A percentile compares a stretch with the other conserved stretches of the same genome.
These are phyloP conservation scores for Suhomyces terraborum DNA, from an alignment of 1,139 yeast species.

Conservation along the genomic window DNA sequence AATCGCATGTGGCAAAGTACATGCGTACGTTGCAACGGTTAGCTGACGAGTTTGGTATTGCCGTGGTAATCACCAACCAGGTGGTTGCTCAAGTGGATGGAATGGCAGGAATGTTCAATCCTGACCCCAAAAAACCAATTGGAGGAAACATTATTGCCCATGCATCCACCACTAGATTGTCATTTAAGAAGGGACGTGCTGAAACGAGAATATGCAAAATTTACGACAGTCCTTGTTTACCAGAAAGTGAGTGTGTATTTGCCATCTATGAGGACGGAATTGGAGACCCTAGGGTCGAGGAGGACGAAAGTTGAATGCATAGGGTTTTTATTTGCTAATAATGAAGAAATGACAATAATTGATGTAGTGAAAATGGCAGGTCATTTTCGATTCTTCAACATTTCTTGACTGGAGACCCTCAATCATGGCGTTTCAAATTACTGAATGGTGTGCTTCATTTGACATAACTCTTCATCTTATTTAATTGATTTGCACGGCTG, in stretches of 20 bases:
- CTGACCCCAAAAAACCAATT: constrained; percentile 98
- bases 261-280: constrained; percentile 97
- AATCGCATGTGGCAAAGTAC: constrained; percentile 89
- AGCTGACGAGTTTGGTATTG: constrained; percentile 98
- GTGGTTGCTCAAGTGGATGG: constrained; percentile 99
- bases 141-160: constrained; percentile 99
- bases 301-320: constrained; percentile 31
- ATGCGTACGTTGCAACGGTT: constrained; percentile 88
- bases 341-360: constrained; percentile 3
- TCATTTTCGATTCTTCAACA: too few species aligned
- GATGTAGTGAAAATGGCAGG: background rate
- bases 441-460: too few species aligned
- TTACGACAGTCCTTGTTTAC: constrained; percentile 93
- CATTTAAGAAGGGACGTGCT: constrained; percentile 86
- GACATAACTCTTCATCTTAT: too few species aligned
- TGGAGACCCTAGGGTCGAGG: constrained; percentile 90
- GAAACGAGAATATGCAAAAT: constrained; percentile 93
- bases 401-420: too few species aligned
- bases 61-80: constrained; percentile 97
- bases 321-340: constrained; percentile 1
- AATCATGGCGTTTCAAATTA: too few species aligned
- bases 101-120: constrained; percentile 75
- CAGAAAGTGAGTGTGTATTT: constrained; percentile 92
- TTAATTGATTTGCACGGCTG: too few species aligned
- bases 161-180: constrained; percentile 89